phyloP scores from a whole-genome alignment of 768 basidiomycete genomes.

The Rhodotorula sphaerocarpa region DNA sequence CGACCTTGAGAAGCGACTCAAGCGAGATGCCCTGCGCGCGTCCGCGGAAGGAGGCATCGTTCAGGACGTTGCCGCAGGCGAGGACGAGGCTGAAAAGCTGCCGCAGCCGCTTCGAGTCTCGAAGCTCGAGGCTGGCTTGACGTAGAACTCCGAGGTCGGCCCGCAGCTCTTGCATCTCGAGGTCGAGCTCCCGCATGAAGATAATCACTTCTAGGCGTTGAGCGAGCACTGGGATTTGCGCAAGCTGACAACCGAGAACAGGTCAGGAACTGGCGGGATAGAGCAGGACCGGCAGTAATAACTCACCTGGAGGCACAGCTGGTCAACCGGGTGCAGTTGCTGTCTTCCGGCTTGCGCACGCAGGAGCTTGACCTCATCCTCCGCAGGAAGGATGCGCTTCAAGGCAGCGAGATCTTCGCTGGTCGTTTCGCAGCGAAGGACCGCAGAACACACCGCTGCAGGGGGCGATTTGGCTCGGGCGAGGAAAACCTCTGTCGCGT shows the following conservation, averaged over 20 bases:
- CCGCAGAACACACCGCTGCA: slow-evolving; percentile 59
- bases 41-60: slow-evolving; percentile 73
- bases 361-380: slow-evolving; percentile 64
- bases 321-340: slow-evolving; percentile 72
- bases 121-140: slow-evolving; percentile 63
- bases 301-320: slow-evolving; percentile 66
- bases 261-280: neutral
- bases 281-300: neutral
- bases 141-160: slow-evolving; percentile 69
- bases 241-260: slow-evolving; percentile 50
- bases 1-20: slow-evolving; percentile 70
- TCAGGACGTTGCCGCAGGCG: slow-evolving; percentile 70
- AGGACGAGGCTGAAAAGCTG: slow-evolving; percentile 65
- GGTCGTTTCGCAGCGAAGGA: slow-evolving; percentile 65
- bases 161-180: slow-evolving; percentile 72
- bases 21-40: slow-evolving; percentile 76
- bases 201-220: slow-evolving; percentile 73
- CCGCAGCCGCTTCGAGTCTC: slow-evolving; percentile 58
- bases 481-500: slow-evolving; percentile 51
- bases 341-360: slow-evolving; percentile 56
- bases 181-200: slow-evolving; percentile 68
- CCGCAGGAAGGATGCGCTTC: slow-evolving; percentile 65
- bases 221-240: slow-evolving; percentile 63
- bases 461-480: slow-evolving; percentile 61
- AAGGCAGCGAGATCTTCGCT: slow-evolving; percentile 71